These are phyloP conservation scores for Kernera saxatilis DNA, from an alignment of 345 rosid species.

Conservation along the genomic window DNA sequence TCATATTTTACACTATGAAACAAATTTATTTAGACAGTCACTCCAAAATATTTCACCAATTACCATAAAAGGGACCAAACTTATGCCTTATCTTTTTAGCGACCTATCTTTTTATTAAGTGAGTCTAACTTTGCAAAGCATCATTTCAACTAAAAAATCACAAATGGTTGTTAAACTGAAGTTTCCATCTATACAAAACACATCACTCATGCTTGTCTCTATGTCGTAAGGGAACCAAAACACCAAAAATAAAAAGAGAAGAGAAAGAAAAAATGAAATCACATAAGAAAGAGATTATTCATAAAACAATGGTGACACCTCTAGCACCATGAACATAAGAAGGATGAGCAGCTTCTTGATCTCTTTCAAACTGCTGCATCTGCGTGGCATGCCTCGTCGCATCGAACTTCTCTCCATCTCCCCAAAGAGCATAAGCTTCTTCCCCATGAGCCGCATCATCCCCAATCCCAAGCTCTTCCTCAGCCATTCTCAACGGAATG, in stretches of 20 bases:
- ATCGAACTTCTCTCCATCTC: constrained; percentile 89
- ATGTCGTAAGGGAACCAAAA: no score
- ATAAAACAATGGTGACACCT: constrained; percentile 72
- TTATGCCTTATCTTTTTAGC: no score
- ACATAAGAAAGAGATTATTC: background rate
- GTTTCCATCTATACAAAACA: constrained; percentile 12
- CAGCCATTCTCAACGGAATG: constrained; percentile 80
- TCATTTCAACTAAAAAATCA: background rate
- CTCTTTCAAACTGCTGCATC: constrained; percentile 28
- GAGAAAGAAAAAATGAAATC: background rate
- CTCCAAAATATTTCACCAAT: no score
- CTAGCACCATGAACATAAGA: constrained; percentile 54
- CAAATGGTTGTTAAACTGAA: background rate
- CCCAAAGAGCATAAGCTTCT: constrained; percentile 97
- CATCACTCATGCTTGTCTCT: background rate
- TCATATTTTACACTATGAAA: background rate
- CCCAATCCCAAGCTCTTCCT: constrained; percentile 69
- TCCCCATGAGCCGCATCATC: constrained; percentile 95
- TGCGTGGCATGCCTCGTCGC: constrained; percentile 49
- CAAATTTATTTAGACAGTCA: no score
- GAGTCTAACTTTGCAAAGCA: no score
- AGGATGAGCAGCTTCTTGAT: constrained; percentile 38
- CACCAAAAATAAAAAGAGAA: background rate
- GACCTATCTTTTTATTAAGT: no score
- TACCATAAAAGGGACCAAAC: no score